Evolutionary conservation across 1,284 basidiomycete genomes (phyloP).

Genomic region (Pseudomicrostroma phylloplanum): DNA sequence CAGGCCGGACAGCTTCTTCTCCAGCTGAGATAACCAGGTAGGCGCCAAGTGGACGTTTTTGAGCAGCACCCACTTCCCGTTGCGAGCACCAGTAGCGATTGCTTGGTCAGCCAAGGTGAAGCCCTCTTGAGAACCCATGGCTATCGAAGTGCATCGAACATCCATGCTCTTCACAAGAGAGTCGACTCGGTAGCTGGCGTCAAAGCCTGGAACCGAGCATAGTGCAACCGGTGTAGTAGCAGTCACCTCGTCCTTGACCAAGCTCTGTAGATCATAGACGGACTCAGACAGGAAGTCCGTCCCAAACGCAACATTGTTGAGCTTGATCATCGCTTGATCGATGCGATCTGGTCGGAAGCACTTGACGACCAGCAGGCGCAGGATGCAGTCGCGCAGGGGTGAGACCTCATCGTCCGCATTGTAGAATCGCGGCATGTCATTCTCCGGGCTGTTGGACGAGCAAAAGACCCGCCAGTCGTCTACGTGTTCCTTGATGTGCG

Average conservation of each 20-base stretch:
- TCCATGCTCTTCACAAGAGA: constrained; percentile 33
- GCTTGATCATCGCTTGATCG: constrained; percentile 69
- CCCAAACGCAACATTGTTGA: constrained; percentile 69
- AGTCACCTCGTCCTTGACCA: constrained; percentile 35
- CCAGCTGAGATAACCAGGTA: constrained; percentile 44
- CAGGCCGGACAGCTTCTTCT: constrained; percentile 43
- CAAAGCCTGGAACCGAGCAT: constrained; percentile 47
- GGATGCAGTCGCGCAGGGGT: constrained; percentile 58
- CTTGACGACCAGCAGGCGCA: constrained; percentile 72
- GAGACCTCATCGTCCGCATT: constrained; percentile 53
- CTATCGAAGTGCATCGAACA: constrained; percentile 37
- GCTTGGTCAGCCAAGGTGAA: constrained; percentile 45
- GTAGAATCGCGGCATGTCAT: constrained; percentile 65
- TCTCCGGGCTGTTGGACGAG: constrained; percentile 66
- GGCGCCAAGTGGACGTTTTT: constrained; percentile 49
- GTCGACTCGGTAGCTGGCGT: constrained; percentile 44
- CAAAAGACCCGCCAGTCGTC: constrained; percentile 74
- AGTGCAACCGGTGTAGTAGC: constrained; percentile 41
- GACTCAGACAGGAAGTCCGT: constrained; percentile 59
- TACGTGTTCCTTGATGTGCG: constrained; percentile 63
- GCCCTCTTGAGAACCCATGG: constrained; percentile 48
- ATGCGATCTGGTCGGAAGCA: constrained; percentile 84
- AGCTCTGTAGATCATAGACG: constrained; percentile 20
- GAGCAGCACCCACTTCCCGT: constrained; percentile 46
- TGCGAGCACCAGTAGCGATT: constrained; percentile 37